A percentile compares a stretch with the other conserved stretches of the same genome.
phyloP scores from a whole-genome alignment of 1,139 yeast genomes.

The Meyerozyma smithsonii region DNA sequence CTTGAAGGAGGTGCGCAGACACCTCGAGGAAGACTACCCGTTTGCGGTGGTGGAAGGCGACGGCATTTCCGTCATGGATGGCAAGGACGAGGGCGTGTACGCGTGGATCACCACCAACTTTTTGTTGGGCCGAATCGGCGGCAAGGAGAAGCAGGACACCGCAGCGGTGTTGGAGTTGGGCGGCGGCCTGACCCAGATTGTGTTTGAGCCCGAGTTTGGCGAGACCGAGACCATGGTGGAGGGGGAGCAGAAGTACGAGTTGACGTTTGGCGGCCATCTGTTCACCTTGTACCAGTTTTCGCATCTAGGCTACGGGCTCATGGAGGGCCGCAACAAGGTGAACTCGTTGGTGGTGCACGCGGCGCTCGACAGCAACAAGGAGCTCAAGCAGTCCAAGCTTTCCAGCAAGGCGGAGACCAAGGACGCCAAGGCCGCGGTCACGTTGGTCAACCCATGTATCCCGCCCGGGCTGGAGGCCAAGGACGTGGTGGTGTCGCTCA shows the following conservation, averaged over 20 bases:
- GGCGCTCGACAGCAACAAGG: slow-evolving; percentile 32
- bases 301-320: slow-evolving; percentile 92
- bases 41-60: slow-evolving; percentile 77
- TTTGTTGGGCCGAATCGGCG: slow-evolving; percentile 86
- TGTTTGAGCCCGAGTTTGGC: slow-evolving; percentile 80
- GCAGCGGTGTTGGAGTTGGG: slow-evolving; percentile 98
- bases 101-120: slow-evolving; percentile 98
- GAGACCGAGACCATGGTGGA: slow-evolving; percentile 60
- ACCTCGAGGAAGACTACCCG: slow-evolving; percentile 75
- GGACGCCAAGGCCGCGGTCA: slow-evolving; percentile 33
- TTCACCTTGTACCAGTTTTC: slow-evolving; percentile 90
- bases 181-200: slow-evolving; percentile 98
- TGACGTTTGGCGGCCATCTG: slow-evolving; percentile 74
- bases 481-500: slow-evolving; percentile 53
- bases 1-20: slow-evolving; percentile 67
- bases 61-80: slow-evolving; percentile 91
- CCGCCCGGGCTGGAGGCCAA: slow-evolving; percentile 64
- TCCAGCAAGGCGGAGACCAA: slow-evolving; percentile 33
- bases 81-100: slow-evolving; percentile 96
- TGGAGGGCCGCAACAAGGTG: slow-evolving; percentile 86
- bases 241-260: slow-evolving; percentile 84
- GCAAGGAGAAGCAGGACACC: slow-evolving; percentile 65
- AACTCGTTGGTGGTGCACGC: slow-evolving; percentile 55
- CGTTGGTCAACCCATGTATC: slow-evolving; percentile 74
- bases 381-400: slow-evolving; percentile 24